Evolutionary conservation across 140 eudicot genomes (phyloP), one percentile per base, ranked within the genome.

Genomic region (Flaveria floridana): DNA sequence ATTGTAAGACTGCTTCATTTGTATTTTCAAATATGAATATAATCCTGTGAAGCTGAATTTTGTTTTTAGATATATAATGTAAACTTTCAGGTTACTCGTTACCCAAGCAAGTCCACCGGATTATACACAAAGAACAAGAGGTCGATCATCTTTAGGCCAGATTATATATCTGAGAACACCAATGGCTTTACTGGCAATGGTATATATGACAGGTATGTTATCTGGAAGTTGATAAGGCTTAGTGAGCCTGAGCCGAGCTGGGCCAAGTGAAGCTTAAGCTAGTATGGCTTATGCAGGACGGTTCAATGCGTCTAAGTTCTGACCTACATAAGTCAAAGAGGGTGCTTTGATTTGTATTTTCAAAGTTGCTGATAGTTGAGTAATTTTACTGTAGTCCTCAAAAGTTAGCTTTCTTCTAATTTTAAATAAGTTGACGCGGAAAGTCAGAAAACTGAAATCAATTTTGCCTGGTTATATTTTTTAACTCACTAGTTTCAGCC

Each of bases 81-180:
- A 18, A 70, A 70, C 18, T 82, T 78, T 52, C 85, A 94, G 99
- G 86, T 94, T 55, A 80, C 91, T 79, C 90, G 97, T 44, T 94
- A 90, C 81, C 96, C 99, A 55, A 94, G 96, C 87, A 94, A 94
- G 82, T 89, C 96, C 6, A 83, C 79, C 2, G 99, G 96, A 79
- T 87, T 88, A 56, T 90, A 84, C 68, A 80, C 94, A 20, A 82
- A 78, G 55, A 87, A 87, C 58, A 82, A 74, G 64, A 85, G 83
- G 59, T 94, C 99, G 7, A 81, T 94, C 58, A 87, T 94, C 65
- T 80, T 94, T 82, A 84, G 99, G 78, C 94, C 97, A 16, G 99
- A 94, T 80, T 87, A 88, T 72, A 83, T 84, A 73, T 89, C 89
- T 2, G 92, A 88, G 65, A 95, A 91, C 75, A 76, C 82, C 21